phyloP scores from a whole-genome alignment of 768 basidiomycete species.

The Lactarius quietus region DNA sequence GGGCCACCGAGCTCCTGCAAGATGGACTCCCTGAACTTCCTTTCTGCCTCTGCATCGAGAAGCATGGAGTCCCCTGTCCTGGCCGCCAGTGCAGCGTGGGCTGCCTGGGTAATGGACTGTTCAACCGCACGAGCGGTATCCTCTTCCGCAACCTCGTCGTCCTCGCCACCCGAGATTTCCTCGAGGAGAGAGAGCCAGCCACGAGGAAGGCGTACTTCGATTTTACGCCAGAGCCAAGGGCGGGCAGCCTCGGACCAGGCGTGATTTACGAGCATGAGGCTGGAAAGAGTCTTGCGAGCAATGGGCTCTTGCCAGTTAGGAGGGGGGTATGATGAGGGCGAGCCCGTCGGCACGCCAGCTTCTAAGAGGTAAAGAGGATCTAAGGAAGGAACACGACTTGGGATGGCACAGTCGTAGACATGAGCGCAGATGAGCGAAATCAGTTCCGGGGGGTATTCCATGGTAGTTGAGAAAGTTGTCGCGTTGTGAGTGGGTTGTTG shows the following conservation, averaged over 20 bases:
- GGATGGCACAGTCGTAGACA: slow-evolving; percentile 61
- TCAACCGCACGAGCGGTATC: slow-evolving; percentile 62
- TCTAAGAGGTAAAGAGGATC: slow-evolving; percentile 59
- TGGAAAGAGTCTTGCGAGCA: slow-evolving; percentile 61
- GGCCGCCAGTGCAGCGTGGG: slow-evolving; percentile 56
- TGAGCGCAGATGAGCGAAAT: slow-evolving; percentile 70
- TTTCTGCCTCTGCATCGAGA: slow-evolving; percentile 28
- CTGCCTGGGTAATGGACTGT: slow-evolving; percentile 62
- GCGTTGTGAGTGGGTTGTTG: not conserved
- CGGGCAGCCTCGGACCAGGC: slow-evolving; percentile 81
- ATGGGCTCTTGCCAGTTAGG: slow-evolving; percentile 65
- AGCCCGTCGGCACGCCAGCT: slow-evolving; percentile 46
- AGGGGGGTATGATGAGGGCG: slow-evolving; percentile 73
- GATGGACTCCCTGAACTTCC: slow-evolving; percentile 43
- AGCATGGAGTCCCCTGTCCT: slow-evolving; percentile 10
- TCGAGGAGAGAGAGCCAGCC: slow-evolving; percentile 82
- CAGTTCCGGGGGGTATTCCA: slow-evolving; percentile 66
- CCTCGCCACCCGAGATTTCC: slow-evolving; percentile 70
- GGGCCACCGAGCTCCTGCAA: slow-evolving; percentile 52
- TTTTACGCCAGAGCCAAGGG: slow-evolving; percentile 81
- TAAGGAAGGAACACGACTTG: slow-evolving; percentile 53
- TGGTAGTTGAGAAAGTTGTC: slow-evolving; percentile 26
- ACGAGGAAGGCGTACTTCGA: slow-evolving; percentile 81
- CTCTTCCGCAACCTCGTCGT: slow-evolving; percentile 45
- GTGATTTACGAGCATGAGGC: slow-evolving; percentile 72